Base-by-base conservation (phyloP, 495 filamentous ascomycete species). In the Lasiosphaeris hirsuta region DNA sequence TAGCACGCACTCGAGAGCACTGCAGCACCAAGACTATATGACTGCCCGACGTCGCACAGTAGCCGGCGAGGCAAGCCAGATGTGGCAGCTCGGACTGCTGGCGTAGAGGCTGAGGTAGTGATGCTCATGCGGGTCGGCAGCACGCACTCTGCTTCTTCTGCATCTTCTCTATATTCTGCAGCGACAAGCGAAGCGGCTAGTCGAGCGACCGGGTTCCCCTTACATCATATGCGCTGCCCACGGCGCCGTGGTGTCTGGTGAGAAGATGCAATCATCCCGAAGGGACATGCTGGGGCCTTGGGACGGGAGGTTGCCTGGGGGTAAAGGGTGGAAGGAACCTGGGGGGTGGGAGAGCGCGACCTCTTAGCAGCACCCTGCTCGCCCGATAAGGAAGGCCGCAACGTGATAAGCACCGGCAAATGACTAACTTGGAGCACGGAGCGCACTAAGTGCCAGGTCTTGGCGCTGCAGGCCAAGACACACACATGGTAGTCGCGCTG, bases 351-450 rank as follows among this genome's bases (percentile, higher is more conserved):
- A 0, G 6, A 17, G 15, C 4, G 15, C 18, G 15, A 46, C 43
- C 4, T 46, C 15, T 17, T 18, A 23, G 23, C 23, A 2, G 30
- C 30, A 7, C 43, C 17, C 43, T 17, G 7, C 17, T 13, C 17
- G 43, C 43, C 13, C 43, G 15, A 49, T 49, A 18, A 33, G 46
- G 46, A 49, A 49, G 46, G 46, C n/a, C 23, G 2, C 2, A 6
- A n/a, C 36, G 10, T 30, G 45, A 48, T 48, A 48, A 48, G 17
- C 9, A 14, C 45, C 45, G 45, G 45, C 45, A 48, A 48, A 48
- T 48, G 18, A 48, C n/a, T 18, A 48, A 1, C 45, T n/a, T 13
- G 17, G 45, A 34, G 11, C 30, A 14, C 45, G 4, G 15, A 6
- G 17, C 7, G 18, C 46, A 14, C 45, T 23, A 3, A 6, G 17